Conservation (phyloP, 257 asterid species). For the Dorcoceras hygrometricum region DNA sequence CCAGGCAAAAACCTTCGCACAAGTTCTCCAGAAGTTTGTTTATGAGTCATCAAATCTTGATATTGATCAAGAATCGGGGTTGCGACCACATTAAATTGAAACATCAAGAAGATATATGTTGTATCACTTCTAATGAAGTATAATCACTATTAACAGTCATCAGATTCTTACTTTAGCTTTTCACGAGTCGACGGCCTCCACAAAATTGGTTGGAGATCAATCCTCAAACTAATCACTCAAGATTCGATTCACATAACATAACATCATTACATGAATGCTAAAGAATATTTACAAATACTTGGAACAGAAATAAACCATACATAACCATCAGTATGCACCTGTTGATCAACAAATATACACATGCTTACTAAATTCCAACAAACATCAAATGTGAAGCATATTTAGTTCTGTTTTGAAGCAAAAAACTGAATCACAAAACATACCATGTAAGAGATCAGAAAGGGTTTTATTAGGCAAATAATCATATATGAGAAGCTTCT, state of each 20-base stretch:
- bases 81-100: neutral
- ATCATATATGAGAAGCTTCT: constrained; percentile 91
- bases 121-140: neutral
- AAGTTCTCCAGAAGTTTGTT: neutral
- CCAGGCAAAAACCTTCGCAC: neutral
- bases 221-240: constrained; percentile 3
- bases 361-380: neutral
- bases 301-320: neutral
- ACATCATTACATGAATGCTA: neutral
- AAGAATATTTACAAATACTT: constrained; percentile 13
- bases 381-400: neutral
- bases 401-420: neutral
- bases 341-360: neutral
- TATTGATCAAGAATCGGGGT: neutral
- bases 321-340: neutral
- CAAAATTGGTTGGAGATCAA: neutral
- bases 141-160: neutral
- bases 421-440: constrained; percentile 7
- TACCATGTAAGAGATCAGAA: constrained; percentile 87
- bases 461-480: constrained; percentile 73
- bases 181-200: neutral
- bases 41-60: neutral
- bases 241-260: neutral
- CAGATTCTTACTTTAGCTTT: neutral
- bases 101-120: neutral